A percentile compares a stretch with the other conserved stretches of the same genome.
Conservation (phyloP, 2,329 filamentous ascomycete genomes). For the Trichoderma simmonsii region DNA sequence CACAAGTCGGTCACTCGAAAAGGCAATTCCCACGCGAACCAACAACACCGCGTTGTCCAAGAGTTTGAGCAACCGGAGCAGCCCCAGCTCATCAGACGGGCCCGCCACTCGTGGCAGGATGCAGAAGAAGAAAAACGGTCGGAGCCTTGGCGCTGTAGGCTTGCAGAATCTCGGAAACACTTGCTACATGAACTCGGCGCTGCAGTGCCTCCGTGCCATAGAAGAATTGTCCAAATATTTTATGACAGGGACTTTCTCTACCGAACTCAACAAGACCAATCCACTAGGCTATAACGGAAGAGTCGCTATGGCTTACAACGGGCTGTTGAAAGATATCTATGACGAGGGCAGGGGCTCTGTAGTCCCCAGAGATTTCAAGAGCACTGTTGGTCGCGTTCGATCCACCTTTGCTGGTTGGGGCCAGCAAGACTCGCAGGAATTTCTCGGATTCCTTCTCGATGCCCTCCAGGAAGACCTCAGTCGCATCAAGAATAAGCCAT, state of each 20-base stretch:
- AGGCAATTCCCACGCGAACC: slow-evolving; percentile 34
- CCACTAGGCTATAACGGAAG: slow-evolving; percentile 80
- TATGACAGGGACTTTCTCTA: slow-evolving; percentile 67
- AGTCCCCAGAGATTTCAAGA: slow-evolving; percentile 78
- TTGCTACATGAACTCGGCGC: slow-evolving; percentile 97
- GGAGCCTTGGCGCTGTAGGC: slow-evolving; percentile 73
- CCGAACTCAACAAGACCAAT: slow-evolving; percentile 82
- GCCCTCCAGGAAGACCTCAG: slow-evolving; percentile 94
- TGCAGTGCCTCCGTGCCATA: slow-evolving; percentile 91
- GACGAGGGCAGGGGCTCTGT: slow-evolving; percentile 66
- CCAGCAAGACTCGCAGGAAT: slow-evolving; percentile 97
- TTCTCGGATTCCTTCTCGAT: slow-evolving; percentile 90
- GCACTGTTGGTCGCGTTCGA: slow-evolving; percentile 73
- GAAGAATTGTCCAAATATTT: slow-evolving; percentile 95
- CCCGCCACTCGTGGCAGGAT: slow-evolving; percentile 68
- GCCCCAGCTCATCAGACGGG: slow-evolving; percentile 55
- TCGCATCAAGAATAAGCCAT: slow-evolving; percentile 90
- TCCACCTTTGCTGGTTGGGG: slow-evolving; percentile 89
- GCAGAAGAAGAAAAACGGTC: slow-evolving; percentile 66
- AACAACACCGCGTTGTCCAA: slow-evolving; percentile 29
- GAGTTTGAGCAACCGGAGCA: slow-evolving; percentile 56
- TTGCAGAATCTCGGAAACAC: slow-evolving; percentile 92
- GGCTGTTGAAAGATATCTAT: slow-evolving; percentile 75
- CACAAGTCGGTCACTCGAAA: slow-evolving; percentile 33
- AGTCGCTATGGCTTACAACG: slow-evolving; percentile 80